Evolutionary conservation across 441 rosid species (phyloP), one percentile per base, ranked within the genome.

Genomic region (Manihot esculenta): DNA sequence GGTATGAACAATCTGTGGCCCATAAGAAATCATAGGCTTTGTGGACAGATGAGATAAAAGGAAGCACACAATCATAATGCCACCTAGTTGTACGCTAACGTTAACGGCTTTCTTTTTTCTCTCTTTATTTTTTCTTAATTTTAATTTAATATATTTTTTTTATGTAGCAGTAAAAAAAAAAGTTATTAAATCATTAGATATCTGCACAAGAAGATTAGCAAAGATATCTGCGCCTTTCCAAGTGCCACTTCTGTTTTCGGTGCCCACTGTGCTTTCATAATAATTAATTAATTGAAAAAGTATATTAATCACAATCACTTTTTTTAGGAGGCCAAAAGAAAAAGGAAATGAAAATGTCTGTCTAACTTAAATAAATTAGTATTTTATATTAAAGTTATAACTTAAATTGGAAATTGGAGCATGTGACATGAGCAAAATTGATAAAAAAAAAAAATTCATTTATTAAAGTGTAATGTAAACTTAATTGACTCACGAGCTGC

Each of bases 41-140:
- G 71, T 79, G 70, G 79, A 77, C 83, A 82, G 79, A 73, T 67
- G 44, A 69, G 64, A 70, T 55, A 81, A 83, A 78, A 85, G 64
- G 38, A 75, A 68, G 72, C 79, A 73, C 60, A 81, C 58, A 74
- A 82, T 84, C 84, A 85, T 85, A 69, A 74, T 79, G 58, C 69
- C 84, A 63, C 85, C 78, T 78, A 33, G 64, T 76, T 74, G 80
- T 76, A 50, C 69, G 63, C 69, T 74, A 80, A 78, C 76, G 81
- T 75, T 81, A 63, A 68, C 58, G 0, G 30, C 15, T 4, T 23
- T 68, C 55, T 59, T 20, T 23, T n/a, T 18, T 18, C 15, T 53
- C 41, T 0, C 44, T 14, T 1, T 18, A 47, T n/a, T 17, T 50
- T 27, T 15, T 2, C 49, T 49, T 21, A 18, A 27, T 27, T 17